Percentiles rank a stretch among this genome's conserved stretches.
These are phyloP conservation scores for Paxillus ammoniavirescens DNA, from an alignment of 768 basidiomycete species.

Conservation along the genomic window DNA sequence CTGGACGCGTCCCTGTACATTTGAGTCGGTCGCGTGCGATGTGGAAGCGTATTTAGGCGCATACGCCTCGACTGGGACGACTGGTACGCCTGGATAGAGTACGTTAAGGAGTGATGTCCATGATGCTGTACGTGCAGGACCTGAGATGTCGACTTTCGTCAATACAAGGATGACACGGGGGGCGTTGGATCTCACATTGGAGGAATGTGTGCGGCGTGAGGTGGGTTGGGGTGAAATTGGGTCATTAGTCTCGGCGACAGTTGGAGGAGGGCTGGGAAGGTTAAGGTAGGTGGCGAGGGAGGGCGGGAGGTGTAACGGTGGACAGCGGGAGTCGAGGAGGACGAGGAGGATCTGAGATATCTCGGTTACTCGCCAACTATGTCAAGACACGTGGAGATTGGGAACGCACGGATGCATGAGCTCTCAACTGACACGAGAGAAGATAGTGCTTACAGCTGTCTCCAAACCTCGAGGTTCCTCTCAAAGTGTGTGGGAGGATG, in stretches of 20 bases:
- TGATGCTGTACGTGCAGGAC: constrained; percentile 55
- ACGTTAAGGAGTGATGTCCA: constrained; percentile 65
- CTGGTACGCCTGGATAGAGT: constrained; percentile 50
- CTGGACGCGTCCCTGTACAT: constrained; percentile 46
- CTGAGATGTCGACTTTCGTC: constrained; percentile 87
- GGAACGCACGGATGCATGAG: constrained; percentile 7
- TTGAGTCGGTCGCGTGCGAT: constrained; percentile 1
- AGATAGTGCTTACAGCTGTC: constrained; percentile 73
- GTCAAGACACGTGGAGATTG: constrained; percentile 1
- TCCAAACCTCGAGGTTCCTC: constrained; percentile 91
- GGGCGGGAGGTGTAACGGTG: constrained; percentile 80
- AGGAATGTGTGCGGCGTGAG: constrained; percentile 30
- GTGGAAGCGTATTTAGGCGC: constrained; percentile 40
- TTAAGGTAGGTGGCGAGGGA: constrained; percentile 68
- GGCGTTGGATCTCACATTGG: constrained; percentile 24
- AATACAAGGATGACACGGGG: constrained; percentile 63
- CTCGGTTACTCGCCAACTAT: constrained; percentile 91
- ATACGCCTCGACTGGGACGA: constrained; percentile 81
- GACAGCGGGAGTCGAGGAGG: constrained; percentile 87
- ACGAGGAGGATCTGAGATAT: constrained; percentile 86
- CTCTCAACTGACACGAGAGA: background rate
- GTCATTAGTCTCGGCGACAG: constrained; percentile 12
- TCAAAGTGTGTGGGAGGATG: constrained; percentile 80
- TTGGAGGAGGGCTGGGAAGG: constrained; percentile 7
- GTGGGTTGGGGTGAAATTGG: constrained; percentile 1